These are phyloP conservation scores for Panicum virgatum DNA, from an alignment of 202 grass and related monocot genomes.

Conservation along the genomic window DNA sequence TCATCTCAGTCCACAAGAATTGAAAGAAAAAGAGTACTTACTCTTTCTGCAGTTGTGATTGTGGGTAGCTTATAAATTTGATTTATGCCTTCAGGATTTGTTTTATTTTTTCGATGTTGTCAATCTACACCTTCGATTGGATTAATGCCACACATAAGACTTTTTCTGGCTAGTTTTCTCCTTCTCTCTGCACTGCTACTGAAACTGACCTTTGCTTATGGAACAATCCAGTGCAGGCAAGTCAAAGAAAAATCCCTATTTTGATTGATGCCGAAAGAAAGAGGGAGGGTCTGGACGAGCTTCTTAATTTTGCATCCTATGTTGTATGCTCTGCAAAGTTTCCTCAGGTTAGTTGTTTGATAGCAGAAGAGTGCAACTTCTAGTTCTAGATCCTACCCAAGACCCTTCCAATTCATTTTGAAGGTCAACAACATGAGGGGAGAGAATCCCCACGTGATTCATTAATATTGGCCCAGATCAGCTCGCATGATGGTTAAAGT, in stretches of 20 bases:
- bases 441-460: too few relatives aligned
- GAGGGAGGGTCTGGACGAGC: constrained; percentile 82
- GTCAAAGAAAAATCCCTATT: constrained; percentile 86
- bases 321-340: constrained; percentile 93
- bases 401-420: not conserved
- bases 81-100: not conserved
- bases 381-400: not conserved
- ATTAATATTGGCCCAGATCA: too few relatives aligned
- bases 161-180: not conserved
- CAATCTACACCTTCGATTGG: not conserved
- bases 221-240: constrained; percentile 89
- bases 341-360: constrained; percentile 53
- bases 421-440: too few relatives aligned
- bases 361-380: constrained; percentile 6
- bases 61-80: not conserved
- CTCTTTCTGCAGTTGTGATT: not conserved
- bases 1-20: not conserved
- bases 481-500: too few relatives aligned
- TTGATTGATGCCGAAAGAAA: constrained; percentile 87
- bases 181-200: not conserved
- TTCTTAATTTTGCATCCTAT: constrained; percentile 81
- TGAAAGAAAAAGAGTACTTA: not conserved
- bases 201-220: constrained; percentile 43
- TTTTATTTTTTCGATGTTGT: not conserved
- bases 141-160: not conserved